These are phyloP conservation scores for Collariella sp. DNA, from an alignment of 495 filamentous ascomycete genomes.

Conservation along the genomic window DNA sequence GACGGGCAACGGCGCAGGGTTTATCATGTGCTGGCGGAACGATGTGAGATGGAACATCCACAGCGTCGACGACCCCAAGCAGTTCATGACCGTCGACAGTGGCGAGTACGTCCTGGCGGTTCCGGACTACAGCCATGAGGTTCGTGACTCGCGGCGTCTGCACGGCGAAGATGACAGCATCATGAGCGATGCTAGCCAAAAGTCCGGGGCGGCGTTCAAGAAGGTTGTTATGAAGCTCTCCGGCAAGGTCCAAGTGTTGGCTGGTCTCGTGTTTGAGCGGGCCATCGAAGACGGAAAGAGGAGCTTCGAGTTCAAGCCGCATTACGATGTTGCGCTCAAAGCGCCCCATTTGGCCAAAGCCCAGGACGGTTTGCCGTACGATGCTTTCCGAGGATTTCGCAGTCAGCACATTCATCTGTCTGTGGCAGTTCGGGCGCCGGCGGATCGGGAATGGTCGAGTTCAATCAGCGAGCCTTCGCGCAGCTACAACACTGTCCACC, in stretches of 20 bases:
- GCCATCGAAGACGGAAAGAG: conserved; percentile 55
- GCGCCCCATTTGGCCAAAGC: conserved; percentile 63
- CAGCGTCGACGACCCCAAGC: conserved; percentile 71
- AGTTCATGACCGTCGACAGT: conserved; percentile 92
- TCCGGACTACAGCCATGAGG: conserved; percentile 86
- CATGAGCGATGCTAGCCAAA: conserved; percentile 55
- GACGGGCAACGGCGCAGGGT: conserved; percentile 85
- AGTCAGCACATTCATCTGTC: conserved; percentile 95
- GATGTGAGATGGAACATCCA: conserved; percentile 82
- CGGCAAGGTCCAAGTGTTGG: conserved; percentile 82
- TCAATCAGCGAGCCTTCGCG: conserved; percentile 61
- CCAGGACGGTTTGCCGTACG: conserved; percentile 54
- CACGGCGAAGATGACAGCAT: conserved; percentile 55
- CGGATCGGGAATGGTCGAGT: conserved; percentile 69
- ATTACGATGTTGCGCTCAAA: conserved; percentile 85
- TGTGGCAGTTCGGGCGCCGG: conserved; percentile 74
- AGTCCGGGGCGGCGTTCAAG: conserved; percentile 75
- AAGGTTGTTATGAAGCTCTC: conserved; percentile 98
- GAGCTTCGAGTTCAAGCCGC: conserved; percentile 80
- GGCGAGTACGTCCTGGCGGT: conserved; percentile 90
- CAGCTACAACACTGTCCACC: conserved; percentile 91
- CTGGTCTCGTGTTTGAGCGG: conserved; percentile 86
- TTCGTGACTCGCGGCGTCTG: conserved; percentile 53
- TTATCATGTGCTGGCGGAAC: conserved; percentile 95
- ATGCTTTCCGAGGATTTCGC: conserved; percentile 87